These are phyloP conservation scores for Epichloe festucae DNA, from an alignment of 2,329 filamentous ascomycete species.

Conservation along the genomic window DNA sequence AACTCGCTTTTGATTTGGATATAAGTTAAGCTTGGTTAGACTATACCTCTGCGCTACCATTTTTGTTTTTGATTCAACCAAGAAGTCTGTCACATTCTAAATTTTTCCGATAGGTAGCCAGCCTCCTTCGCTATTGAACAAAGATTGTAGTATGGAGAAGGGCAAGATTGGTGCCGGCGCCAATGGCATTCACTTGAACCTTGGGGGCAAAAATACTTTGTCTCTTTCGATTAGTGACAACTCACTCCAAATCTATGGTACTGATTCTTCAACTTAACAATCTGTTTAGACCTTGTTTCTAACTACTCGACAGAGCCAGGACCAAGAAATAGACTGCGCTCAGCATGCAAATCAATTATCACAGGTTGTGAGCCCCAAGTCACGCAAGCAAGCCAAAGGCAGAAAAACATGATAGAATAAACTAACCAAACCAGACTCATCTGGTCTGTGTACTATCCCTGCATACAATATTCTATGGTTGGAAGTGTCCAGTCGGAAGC, in stretches of 20 bases:
- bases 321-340: slow-evolving; percentile 3
- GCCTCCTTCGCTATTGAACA: not conserved
- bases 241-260: slow-evolving; percentile 23
- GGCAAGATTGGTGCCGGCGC: not conserved
- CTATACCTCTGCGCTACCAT: not conserved
- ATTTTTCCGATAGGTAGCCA: not conserved
- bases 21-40: too few relatives aligned
- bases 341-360: slow-evolving; percentile 5
- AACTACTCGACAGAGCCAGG: slow-evolving; percentile 3
- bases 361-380: slow-evolving; percentile 3
- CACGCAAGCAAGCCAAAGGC: not conserved
- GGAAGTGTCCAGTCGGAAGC: slow-evolving; percentile 42
- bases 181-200: slow-evolving; percentile 15
- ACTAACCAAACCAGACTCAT: slow-evolving; percentile 10
- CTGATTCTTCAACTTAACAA: slow-evolving; percentile 1
- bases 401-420: not conserved
- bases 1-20: too few relatives aligned
- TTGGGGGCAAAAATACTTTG: slow-evolving; percentile 20
- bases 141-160: slow-evolving; percentile 9
- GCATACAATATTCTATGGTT: slow-evolving; percentile 81
- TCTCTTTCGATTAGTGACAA: slow-evolving; percentile 15
- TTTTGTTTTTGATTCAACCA: not conserved
- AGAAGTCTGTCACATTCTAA: not conserved
- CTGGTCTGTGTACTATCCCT: slow-evolving; percentile 37
- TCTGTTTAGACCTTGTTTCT: not conserved